Conservation (phyloP, 495 filamentous ascomycete genomes). For the Xylaria palmicola region DNA sequence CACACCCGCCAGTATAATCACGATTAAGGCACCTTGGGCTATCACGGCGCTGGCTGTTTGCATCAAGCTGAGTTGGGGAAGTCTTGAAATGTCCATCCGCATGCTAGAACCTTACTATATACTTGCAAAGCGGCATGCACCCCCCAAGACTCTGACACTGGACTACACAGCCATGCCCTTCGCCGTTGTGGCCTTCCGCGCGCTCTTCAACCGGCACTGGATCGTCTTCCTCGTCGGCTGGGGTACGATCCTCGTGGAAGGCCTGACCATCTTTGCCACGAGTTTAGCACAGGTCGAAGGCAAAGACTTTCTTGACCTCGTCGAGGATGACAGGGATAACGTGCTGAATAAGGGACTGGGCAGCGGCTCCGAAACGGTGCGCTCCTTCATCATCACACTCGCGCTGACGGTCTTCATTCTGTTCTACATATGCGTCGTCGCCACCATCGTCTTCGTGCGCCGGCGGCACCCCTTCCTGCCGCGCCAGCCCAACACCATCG, state of each 20-base stretch:
- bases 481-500: constrained; percentile 70
- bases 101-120: constrained; percentile 77
- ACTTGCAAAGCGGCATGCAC: constrained; percentile 61
- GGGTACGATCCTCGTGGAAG: constrained; percentile 62
- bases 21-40: constrained; percentile 62
- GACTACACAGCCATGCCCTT: constrained; percentile 73
- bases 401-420: constrained; percentile 57
- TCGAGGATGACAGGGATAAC: constrained; percentile 13
- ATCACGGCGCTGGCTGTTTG: constrained; percentile 60
- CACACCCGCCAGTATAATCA: constrained; percentile 50
- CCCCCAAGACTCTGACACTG: constrained; percentile 60
- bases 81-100: constrained; percentile 67
- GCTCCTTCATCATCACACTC: constrained; percentile 60
- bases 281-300: constrained; percentile 60
- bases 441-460: constrained; percentile 50
- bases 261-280: constrained; percentile 66
- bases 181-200: constrained; percentile 60
- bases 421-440: constrained; percentile 53
- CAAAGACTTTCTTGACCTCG: constrained; percentile 46
- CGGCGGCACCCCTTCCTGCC: constrained; percentile 66
- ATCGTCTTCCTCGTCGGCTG: constrained; percentile 61
- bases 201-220: constrained; percentile 61
- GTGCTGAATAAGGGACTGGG: constrained; percentile 36
- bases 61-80: constrained; percentile 66
- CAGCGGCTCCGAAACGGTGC: constrained; percentile 59